These are phyloP conservation scores for Xylariaceae sp. DNA, from an alignment of 2,329 filamentous ascomycete genomes.

Conservation along the genomic window DNA sequence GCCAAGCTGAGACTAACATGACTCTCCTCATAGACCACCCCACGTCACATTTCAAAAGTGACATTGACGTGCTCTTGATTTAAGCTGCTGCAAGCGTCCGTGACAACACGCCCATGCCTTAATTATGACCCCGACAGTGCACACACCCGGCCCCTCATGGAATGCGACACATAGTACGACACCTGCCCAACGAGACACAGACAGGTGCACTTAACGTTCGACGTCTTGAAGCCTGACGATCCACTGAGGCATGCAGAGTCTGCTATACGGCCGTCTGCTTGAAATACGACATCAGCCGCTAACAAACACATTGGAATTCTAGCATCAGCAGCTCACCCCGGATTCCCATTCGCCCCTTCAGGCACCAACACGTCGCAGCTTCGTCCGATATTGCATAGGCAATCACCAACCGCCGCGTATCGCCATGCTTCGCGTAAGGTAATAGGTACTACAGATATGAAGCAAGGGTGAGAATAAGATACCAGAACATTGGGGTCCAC, in stretches of 20 bases:
- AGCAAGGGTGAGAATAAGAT: neutral
- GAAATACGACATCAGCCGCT: neutral
- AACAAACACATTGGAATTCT: neutral
- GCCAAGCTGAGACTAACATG: neutral
- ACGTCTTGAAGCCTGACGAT: neutral
- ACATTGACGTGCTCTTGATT: slow-evolving; percentile 2
- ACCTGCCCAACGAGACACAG: neutral
- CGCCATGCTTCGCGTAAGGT: neutral
- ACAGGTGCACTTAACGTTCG: neutral
- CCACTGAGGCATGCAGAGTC: neutral
- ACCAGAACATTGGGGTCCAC: neutral
- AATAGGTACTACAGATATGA: neutral
- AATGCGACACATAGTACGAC: slow-evolving; percentile 4
- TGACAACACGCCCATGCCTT: slow-evolving; percentile 10
- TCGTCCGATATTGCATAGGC: neutral
- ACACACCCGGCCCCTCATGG: neutral
- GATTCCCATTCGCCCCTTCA: neutral
- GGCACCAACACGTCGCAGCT: neutral
- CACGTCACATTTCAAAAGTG: slow-evolving; percentile 2
- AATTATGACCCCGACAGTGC: slow-evolving; percentile 1
- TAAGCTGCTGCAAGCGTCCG: slow-evolving; percentile 12
- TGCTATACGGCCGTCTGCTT: neutral
- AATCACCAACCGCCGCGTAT: slow-evolving; percentile 1
- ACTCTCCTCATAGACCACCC: neutral
- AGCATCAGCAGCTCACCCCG: neutral